Evolutionary conservation across 495 filamentous ascomycete species (phyloP).

Genomic region (Neurospora tetraspora): DNA sequence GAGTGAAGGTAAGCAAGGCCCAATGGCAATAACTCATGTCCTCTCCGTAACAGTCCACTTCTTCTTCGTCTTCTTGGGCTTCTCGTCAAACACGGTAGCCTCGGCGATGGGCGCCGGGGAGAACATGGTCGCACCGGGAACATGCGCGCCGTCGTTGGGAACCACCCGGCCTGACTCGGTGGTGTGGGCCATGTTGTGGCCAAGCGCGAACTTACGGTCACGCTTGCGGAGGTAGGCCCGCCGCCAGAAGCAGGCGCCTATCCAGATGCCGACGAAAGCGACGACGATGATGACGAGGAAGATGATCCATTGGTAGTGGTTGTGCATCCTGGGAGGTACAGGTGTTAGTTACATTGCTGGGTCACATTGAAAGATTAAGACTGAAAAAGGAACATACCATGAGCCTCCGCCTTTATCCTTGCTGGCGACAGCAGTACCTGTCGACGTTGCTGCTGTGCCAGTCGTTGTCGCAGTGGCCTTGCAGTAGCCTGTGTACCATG

Average conservation of each 20-base stretch:
- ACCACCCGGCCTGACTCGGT: constrained; percentile 22
- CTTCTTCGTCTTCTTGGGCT: constrained; percentile 25
- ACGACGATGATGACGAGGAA: constrained; percentile 44
- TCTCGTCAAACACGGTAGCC: constrained; percentile 16
- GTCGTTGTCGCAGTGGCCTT: constrained; percentile 13
- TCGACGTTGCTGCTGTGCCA: constrained; percentile 11
- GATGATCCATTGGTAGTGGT: constrained; percentile 47
- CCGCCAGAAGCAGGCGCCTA: constrained; percentile 43
- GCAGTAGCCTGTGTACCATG: constrained; percentile 41
- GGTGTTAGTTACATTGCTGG: not conserved
- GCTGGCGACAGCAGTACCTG: constrained; percentile 8
- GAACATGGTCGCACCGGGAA: constrained; percentile 23
- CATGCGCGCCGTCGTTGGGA: constrained; percentile 21
- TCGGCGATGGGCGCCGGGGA: constrained; percentile 19
- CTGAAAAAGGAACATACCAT: constrained; percentile 12
- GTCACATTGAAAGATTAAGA: not conserved
- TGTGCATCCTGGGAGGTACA: constrained; percentile 30
- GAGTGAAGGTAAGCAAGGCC: constrained; percentile 1
- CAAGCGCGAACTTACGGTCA: constrained; percentile 40
- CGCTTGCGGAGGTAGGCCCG: constrained; percentile 41
- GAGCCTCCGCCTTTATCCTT: constrained; percentile 10
- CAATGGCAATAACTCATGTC: constrained; percentile 19
- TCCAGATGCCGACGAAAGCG: constrained; percentile 41
- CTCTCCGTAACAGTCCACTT: constrained; percentile 29
- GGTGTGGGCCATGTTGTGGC: constrained; percentile 20